Evolutionary conservation across 2,329 filamentous ascomycete genomes (phyloP).

Genomic region (Truncatella angustata): DNA sequence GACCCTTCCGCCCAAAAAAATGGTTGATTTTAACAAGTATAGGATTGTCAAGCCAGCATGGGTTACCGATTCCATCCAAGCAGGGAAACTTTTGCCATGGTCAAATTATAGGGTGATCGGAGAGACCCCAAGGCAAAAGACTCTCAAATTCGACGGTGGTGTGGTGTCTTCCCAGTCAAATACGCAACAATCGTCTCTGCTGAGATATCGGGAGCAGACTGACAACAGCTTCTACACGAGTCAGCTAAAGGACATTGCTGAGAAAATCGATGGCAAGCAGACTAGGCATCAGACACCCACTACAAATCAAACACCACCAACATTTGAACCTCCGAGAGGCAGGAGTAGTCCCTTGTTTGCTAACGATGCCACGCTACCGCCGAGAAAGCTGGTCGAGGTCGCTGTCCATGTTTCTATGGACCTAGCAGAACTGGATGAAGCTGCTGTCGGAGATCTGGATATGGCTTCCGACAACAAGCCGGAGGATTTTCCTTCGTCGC

Average conservation of each 20-base stretch:
- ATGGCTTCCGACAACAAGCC: background rate
- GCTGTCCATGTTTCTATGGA: too few species aligned
- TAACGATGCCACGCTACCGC: too few species aligned
- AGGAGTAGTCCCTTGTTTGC: background rate
- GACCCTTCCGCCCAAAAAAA: slow-evolving; percentile 87
- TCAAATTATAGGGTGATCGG: slow-evolving; percentile 79
- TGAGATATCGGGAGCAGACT: slow-evolving; percentile 78
- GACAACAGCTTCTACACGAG: slow-evolving; percentile 79
- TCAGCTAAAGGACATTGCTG: slow-evolving; percentile 53
- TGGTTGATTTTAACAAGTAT: slow-evolving; percentile 81
- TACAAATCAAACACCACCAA: background rate
- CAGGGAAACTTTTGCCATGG: slow-evolving; percentile 83
- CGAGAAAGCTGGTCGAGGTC: too few species aligned
- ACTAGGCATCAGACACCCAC: background rate
- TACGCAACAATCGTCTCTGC: slow-evolving; percentile 43
- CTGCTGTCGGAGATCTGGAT: background rate
- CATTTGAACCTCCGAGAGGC: background rate
- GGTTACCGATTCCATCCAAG: slow-evolving; percentile 85
- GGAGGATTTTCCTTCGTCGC: background rate
- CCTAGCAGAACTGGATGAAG: background rate
- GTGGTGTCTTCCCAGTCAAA: slow-evolving; percentile 66
- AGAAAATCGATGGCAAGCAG: slow-evolving; percentile 18
- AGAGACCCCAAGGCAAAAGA: slow-evolving; percentile 78
- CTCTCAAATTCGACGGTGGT: slow-evolving; percentile 62
- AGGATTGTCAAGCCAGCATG: slow-evolving; percentile 92